These are phyloP conservation scores for Curvularia eragrostidis DNA, from an alignment of 2,329 filamentous ascomycete species.

Conservation along the genomic window DNA sequence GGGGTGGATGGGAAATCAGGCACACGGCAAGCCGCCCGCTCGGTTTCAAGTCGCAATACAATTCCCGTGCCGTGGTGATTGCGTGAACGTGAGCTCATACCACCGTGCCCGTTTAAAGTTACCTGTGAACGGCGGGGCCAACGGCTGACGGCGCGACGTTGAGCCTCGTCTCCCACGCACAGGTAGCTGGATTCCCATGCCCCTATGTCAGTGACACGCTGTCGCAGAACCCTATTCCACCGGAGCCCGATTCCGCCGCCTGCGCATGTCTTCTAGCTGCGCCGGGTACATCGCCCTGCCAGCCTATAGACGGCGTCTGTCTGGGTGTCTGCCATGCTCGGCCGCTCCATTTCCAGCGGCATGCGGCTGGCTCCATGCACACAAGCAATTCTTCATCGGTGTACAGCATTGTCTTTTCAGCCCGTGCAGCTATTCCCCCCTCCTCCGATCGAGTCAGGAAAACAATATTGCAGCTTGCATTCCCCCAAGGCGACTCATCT, in stretches of 20 bases:
- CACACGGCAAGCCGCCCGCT: constrained; percentile 6
- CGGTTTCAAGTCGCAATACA: not conserved
- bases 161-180: constrained; percentile 11
- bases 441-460: constrained; percentile 6
- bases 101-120: not conserved
- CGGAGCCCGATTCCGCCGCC: constrained; percentile 6
- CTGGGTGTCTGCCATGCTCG: not conserved
- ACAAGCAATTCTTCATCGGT: constrained; percentile 8
- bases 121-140: constrained; percentile 10
- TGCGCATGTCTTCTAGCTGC: not conserved
- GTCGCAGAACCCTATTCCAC: constrained; percentile 6
- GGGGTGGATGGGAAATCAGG: not conserved
- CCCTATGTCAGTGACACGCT: not conserved
- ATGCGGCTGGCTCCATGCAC: constrained; percentile 8
- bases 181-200: not conserved
- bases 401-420: constrained; percentile 5
- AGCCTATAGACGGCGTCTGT: not conserved
- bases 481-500: not conserved
- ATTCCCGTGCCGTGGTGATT: not conserved
- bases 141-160: constrained; percentile 20
- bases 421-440: constrained; percentile 1
- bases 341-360: not conserved
- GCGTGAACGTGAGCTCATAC: constrained; percentile 1
- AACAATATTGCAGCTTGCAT: not conserved
- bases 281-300: not conserved